Conservation (phyloP, 2,329 filamentous ascomycete species). For the Penicillium griseofulvum region DNA sequence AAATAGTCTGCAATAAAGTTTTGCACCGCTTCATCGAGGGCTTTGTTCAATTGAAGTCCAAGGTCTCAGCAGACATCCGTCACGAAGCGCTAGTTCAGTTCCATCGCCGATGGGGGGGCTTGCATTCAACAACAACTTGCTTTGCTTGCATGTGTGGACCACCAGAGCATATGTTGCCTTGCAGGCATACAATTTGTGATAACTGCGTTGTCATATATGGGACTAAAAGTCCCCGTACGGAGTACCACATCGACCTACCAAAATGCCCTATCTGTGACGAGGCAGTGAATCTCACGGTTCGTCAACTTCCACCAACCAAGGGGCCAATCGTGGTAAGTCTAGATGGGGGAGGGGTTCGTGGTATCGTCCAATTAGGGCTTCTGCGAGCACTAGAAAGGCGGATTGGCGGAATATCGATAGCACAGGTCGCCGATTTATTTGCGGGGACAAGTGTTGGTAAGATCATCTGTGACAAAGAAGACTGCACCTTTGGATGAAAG, state of each 20-base stretch:
- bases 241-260: constrained; percentile 6
- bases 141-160: constrained; percentile 13
- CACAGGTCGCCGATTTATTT: constrained; percentile 9
- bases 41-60: no score
- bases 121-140: constrained; percentile 12
- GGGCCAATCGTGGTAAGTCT: constrained; percentile 15
- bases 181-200: constrained; percentile 19
- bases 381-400: constrained; percentile 15
- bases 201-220: constrained; percentile 18
- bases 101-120: not conserved
- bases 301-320: constrained; percentile 20
- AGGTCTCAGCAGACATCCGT: no score
- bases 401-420: constrained; percentile 7
- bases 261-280: constrained; percentile 11
- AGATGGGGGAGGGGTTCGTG: constrained; percentile 20
- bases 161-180: constrained; percentile 19
- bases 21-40: no score
- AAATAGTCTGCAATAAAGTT: no score
- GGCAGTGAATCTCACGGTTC: not conserved
- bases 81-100: not conserved
- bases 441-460: constrained; percentile 18
- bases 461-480: no score
- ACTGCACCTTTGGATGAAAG: no score
- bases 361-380: constrained; percentile 17
- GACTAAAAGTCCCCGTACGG: not conserved